Percentiles rank a stretch among this genome's conserved stretches.
Conservation (phyloP, 768 basidiomycete species). For the Calocybe indica region DNA sequence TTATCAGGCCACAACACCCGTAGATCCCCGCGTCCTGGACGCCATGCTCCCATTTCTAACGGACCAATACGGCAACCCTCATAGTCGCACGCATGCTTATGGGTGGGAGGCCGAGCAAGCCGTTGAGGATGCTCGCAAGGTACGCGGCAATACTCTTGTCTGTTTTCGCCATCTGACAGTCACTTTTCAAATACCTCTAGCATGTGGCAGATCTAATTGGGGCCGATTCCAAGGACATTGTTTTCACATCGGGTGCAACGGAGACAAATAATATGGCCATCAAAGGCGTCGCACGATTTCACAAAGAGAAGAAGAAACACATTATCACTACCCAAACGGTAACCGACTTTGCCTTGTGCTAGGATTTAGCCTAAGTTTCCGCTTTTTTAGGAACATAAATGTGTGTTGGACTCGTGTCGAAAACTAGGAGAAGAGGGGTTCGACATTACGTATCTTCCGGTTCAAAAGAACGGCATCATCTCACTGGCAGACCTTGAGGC, state of each 20-base stretch:
- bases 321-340: constrained; percentile 95
- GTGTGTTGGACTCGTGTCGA: constrained; percentile 95
- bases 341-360: constrained; percentile 16
- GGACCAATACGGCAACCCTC: constrained; percentile 96
- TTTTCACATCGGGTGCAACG: constrained; percentile 97
- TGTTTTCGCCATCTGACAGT: constrained; percentile 2
- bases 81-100: constrained; percentile 97
- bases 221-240: constrained; percentile 90
- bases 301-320: constrained; percentile 89
- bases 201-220: constrained; percentile 90
- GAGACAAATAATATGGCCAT: constrained; percentile 97
- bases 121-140: constrained; percentile 89
- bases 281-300: constrained; percentile 94
- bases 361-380: neutral
- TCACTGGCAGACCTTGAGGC: constrained; percentile 73
- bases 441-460: constrained; percentile 96
- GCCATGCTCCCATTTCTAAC: constrained; percentile 95
- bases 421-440: constrained; percentile 95
- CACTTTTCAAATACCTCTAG: constrained; percentile 28
- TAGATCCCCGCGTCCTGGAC: constrained; percentile 95
- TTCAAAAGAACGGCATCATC: constrained; percentile 79
- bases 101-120: constrained; percentile 98
- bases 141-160: constrained; percentile 15
- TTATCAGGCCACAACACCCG: constrained; percentile 87
- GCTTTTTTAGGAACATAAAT: constrained; percentile 87